phyloP scores from a whole-genome alignment of 345 rosid species.

The Bruguiera parviflora region DNA sequence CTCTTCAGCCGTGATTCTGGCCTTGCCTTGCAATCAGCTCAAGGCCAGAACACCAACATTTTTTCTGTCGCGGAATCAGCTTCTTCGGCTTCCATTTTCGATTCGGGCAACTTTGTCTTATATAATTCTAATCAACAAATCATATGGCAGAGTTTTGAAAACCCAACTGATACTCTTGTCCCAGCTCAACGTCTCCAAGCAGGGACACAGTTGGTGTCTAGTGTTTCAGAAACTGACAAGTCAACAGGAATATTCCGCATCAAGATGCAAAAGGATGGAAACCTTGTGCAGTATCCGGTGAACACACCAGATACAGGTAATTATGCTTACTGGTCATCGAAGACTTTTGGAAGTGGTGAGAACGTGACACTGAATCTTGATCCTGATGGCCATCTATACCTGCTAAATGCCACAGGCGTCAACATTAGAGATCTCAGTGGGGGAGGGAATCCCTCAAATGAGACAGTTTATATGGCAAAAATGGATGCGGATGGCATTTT shows the following conservation, averaged over 20 bases:
- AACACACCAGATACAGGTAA: background rate
- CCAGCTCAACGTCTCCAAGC: conserved; percentile 15
- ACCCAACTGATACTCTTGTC: conserved; percentile 22
- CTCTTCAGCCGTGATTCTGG: background rate
- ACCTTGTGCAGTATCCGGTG: conserved; percentile 25
- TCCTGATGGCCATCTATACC: conserved; percentile 18
- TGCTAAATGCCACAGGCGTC: background rate
- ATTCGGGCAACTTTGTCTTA: conserved; percentile 25
- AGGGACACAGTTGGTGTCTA: conserved; percentile 10
- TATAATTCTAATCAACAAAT: background rate
- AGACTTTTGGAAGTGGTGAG: background rate
- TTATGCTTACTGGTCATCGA: conserved; percentile 9
- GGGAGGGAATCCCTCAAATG: background rate
- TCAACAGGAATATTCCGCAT: conserved; percentile 16
- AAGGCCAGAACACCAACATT: background rate
- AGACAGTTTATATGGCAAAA: conserved; percentile 1
- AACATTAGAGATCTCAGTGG: background rate
- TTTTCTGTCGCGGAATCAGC: background rate
- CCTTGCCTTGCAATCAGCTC: conserved; percentile 9
- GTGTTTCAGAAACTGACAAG: conserved; percentile 10
- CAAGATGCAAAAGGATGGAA: conserved; percentile 17
- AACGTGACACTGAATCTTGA: conserved; percentile 23
- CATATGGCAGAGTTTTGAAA: conserved; percentile 19
- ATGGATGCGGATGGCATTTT: conserved; percentile 23
- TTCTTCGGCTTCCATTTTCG: conserved; percentile 19